A percentile compares a stretch with the other conserved stretches of the same genome.
These are phyloP conservation scores for Lachnellula cervina DNA, from an alignment of 2,329 filamentous ascomycete genomes.

Conservation along the genomic window DNA sequence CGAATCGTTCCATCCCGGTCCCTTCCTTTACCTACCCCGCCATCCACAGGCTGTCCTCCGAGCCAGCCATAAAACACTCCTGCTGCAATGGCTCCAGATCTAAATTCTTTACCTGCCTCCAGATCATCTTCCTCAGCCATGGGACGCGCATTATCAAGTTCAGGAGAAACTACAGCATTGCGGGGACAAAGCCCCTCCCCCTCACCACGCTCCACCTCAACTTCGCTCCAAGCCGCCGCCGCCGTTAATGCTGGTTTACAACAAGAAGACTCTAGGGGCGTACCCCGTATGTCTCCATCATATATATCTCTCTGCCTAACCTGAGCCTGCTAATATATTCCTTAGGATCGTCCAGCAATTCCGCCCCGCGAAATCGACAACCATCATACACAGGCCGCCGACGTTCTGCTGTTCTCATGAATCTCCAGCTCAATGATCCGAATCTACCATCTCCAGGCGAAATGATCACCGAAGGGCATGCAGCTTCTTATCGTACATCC, in stretches of 20 bases:
- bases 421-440: slow-evolving; percentile 69
- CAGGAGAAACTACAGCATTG: slow-evolving; percentile 23
- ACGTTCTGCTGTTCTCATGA: slow-evolving; percentile 66
- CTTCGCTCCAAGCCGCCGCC: slow-evolving; percentile 70
- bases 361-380: slow-evolving; percentile 41
- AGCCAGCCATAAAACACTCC: slow-evolving; percentile 7
- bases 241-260: slow-evolving; percentile 74
- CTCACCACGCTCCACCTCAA: slow-evolving; percentile 60
- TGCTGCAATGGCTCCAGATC: slow-evolving; percentile 40
- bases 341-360: slow-evolving; percentile 43
- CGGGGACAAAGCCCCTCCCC: slow-evolving; percentile 51
- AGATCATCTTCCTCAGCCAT: slow-evolving; percentile 33
- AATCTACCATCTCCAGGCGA: slow-evolving; percentile 63
- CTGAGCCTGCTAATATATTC: slow-evolving; percentile 1
- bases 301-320: not conserved
- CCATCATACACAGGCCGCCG: slow-evolving; percentile 51
- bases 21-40: not conserved
- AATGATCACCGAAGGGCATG: slow-evolving; percentile 49
- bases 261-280: slow-evolving; percentile 51
- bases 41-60: not conserved
- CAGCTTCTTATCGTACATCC: slow-evolving; percentile 31
- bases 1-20: not conserved
- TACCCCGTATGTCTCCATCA: slow-evolving; percentile 38
- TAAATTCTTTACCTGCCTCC: slow-evolving; percentile 55
- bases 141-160: slow-evolving; percentile 36